Conservation (phyloP, 2,329 filamentous ascomycete genomes). For the Botryotinia globosa region DNA sequence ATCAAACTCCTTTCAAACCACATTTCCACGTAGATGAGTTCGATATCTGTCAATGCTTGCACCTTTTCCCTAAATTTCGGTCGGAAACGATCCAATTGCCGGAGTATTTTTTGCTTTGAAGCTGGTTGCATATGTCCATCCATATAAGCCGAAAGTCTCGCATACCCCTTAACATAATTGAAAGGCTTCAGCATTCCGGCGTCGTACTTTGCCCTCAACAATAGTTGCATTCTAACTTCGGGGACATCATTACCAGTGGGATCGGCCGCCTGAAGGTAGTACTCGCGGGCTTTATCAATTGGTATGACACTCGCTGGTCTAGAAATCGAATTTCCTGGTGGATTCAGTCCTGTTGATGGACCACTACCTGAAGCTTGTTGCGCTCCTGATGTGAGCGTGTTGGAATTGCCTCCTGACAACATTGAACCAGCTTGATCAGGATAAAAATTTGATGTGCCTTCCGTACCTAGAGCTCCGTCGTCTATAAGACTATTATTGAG, state of each 20-base stretch:
- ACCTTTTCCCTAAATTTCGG: slow-evolving; percentile 96
- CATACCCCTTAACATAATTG: slow-evolving; percentile 97
- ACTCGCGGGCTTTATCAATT: slow-evolving; percentile 68
- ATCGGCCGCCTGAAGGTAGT: slow-evolving; percentile 95
- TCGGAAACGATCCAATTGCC: slow-evolving; percentile 87
- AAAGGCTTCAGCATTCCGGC: slow-evolving; percentile 93
- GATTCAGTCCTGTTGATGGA: slow-evolving; percentile 35
- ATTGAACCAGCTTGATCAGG: slow-evolving; percentile 53
- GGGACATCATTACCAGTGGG: slow-evolving; percentile 83
- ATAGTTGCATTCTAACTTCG: slow-evolving; percentile 91
- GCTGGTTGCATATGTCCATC: slow-evolving; percentile 78
- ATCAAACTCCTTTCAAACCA: slow-evolving; percentile 97
- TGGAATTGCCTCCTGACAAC: slow-evolving; percentile 48
- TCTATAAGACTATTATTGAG: slow-evolving; percentile 88
- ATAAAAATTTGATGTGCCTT: slow-evolving; percentile 62
- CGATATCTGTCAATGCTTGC: slow-evolving; percentile 86
- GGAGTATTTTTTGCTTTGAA: slow-evolving; percentile 86
- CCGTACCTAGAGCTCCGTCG: slow-evolving; percentile 68
- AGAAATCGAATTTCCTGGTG: slow-evolving; percentile 54
- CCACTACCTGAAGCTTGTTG: slow-evolving; percentile 36
- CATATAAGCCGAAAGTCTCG: slow-evolving; percentile 85
- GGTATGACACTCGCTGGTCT: slow-evolving; percentile 60
- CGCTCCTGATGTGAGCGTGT: slow-evolving; percentile 37
- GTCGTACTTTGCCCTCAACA: slow-evolving; percentile 93
- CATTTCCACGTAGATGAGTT: slow-evolving; percentile 95